These are phyloP conservation scores for Hypoxylon subgilvum DNA, from an alignment of 495 filamentous ascomycete genomes.

Conservation along the genomic window DNA sequence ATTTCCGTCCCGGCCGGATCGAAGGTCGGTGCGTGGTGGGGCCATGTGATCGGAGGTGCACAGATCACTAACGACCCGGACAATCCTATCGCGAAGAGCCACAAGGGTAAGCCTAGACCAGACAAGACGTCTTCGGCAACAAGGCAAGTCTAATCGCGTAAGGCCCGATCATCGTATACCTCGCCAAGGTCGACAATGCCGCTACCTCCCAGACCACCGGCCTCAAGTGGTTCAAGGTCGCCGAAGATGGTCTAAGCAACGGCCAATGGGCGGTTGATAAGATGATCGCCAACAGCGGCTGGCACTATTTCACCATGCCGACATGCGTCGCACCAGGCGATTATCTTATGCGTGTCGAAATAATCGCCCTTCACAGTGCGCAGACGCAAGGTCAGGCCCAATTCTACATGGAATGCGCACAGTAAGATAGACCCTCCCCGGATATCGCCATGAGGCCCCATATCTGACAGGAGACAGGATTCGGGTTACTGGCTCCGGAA, in stretches of 20 bases:
- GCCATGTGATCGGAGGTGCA: constrained; percentile 56
- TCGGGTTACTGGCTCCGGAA: constrained; percentile 56
- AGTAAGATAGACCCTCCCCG: constrained; percentile 35
- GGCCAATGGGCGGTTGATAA: constrained; percentile 53
- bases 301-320: constrained; percentile 57
- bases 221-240: constrained; percentile 55
- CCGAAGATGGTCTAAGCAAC: constrained; percentile 49
- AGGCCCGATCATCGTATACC: constrained; percentile 57
- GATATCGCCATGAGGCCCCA: background rate
- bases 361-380: constrained; percentile 58
- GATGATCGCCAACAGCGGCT: constrained; percentile 50
- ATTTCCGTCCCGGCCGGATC: constrained; percentile 55
- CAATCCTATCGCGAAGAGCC: constrained; percentile 56
- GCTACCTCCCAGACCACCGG: constrained; percentile 46
- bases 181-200: constrained; percentile 57
- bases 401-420: constrained; percentile 57
- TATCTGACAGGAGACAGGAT: constrained; percentile 39
- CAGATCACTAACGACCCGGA: constrained; percentile 53
- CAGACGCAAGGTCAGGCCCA: constrained; percentile 51
- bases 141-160: background rate
- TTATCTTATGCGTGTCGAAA: constrained; percentile 60
- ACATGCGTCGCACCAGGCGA: constrained; percentile 52
- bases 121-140: background rate
- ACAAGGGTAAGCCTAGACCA: constrained; percentile 44
- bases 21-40: constrained; percentile 57